Base-by-base conservation (phyloP, 768 basidiomycete genomes). In the Lactifluus pinguis region DNA sequence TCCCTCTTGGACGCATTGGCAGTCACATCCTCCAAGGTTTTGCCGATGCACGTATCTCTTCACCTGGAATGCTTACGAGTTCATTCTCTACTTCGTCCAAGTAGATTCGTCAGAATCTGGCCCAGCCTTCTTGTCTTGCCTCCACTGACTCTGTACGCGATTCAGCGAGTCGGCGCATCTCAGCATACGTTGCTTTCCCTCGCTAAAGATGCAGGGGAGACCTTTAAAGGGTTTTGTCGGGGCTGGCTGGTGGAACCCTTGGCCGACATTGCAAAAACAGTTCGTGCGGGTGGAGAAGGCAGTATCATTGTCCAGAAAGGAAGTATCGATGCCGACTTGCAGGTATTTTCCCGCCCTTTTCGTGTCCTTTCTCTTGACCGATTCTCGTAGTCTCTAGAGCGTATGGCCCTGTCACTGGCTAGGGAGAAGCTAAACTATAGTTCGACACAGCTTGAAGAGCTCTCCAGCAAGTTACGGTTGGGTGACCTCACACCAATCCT, bases 401-500 rank as follows among this genome's bases (percentile, higher is more conserved):
- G 95, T 30, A 98, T 98, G 95, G 83, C 90, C 3, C 74, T 94
- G 4, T 80, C 90, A 17, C 79, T 98, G 2, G 93, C 90, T 1
- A 78, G 80, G 60, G 95, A 98, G 66, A 84, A 89, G 68, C 77
- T 95, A 47, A 73, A 80, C 29, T 87, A 91, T 60, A 75, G 76
- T 2, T 73, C 81, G 5, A 73, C 75, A 5, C 86, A 92, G 67
- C 77, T 97, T n/a, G 78, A 76, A 3, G 76, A 72, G 8, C 75
- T 98, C 15, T 82, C 87, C 1, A 69, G 72, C 15, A 82, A 86
- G 65, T 82, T 98, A 51, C 79, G 80, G 45, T 71, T 80, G 30
- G 95, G 95, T 0, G 92, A 98, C 71, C 76, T 98, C 62, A 93
- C 92, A 2, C 80, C 92, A 17, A 86, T 98, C 6, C 79, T 95